Base-by-base conservation (phyloP, 2,329 filamentous ascomycete species). In the Orbilia quercus region DNA sequence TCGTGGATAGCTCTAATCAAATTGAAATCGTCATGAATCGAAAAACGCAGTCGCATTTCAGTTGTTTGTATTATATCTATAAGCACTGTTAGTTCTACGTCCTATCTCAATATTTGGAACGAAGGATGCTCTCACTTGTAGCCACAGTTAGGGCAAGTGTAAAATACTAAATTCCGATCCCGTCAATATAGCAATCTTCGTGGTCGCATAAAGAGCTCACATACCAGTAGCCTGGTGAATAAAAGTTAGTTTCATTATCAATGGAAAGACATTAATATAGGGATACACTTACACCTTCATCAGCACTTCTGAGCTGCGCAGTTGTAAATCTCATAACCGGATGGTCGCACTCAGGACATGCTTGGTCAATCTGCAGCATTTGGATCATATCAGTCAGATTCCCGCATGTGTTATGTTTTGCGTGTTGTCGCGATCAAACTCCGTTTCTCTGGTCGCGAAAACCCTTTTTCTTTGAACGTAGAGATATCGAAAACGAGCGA, bases 291-390 rank as follows among this genome's bases (percentile, higher is more conserved):
- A 90, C 91, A 74, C 95, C 95, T 87, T 98, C 94, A 80, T 99
- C 95, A 62, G 94, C 95, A 84, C 92, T 89, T 77, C 94, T 89
- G 78, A 96, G 83, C 80, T 99, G 95, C 73, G 92, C 87, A 1
- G 90, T 90, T 54, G 91, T 90, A 80, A 89, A 98, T 77, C 88
- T 90, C 81, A 98, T 92, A 79, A 96, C 89, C 59, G 88, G 88
- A 59, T 88, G 84, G 14, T 90, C 91, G 80, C 95, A 98, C 78
- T 92, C 89, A 48, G 89, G 86, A 80, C 95, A 98, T 47, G 85
- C 88, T 80, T 90, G 85, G 72, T 86, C 83, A 77, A 86, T 90
- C 74, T 75, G 57, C 16, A 47, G 20, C 7, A 12, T 1, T 1
- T n/a, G 9, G 48, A 31, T 18, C 45, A 31, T 38, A 1, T 22